Evolutionary conservation across 495 filamentous ascomycete genomes (phyloP), one percentile per base, ranked within the genome.

Genomic region (Penicillium bovifimosum): DNA sequence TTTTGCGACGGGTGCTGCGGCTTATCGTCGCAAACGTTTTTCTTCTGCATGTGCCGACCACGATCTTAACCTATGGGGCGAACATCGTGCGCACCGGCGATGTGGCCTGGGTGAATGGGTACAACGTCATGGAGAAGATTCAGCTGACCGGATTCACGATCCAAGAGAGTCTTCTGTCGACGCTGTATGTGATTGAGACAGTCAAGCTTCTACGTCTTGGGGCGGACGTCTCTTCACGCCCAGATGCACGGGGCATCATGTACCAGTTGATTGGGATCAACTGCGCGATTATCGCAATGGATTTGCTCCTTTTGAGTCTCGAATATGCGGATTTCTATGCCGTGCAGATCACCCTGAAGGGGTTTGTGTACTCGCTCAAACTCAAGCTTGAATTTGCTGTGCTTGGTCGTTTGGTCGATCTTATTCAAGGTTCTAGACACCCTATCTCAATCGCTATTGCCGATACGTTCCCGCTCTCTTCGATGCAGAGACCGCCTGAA

Each of bases 381-480:
- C 66, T 86, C 32, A 85, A 84, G 61, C 68, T 83, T 11, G 83
- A 86, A 61, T 80, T 82, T 49, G 76, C 75, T 10, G 78, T 86
- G 40, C 72, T 85, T 27, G 80, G 82, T 45, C 73, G 74, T 13
- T 62, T 83, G 52, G 65, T 74, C 20, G 63, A 72, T 50, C 56
- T 75, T 9, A 68, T 73, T 7, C 67, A 73, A 36, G 61, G 65
- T 1, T 65, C 64, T 9, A 49, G 65, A 34, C 64, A 61, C 32
- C 60, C 68, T 7, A 52, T 58, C 26, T 61, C 63, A 3, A 31
- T 70, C 20, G 58, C 56, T 6, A 58, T 67, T 40, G 61, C 63
- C 1, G 56, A 66, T 55, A 66, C 60, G 4, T 26, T 72, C 11
- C 60, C 60, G 33, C 52, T 71, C 33, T 55, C 54, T 24, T 64